phyloP scores from a whole-genome alignment of 2,329 filamentous ascomycete species.

The Claviceps maximensis region DNA sequence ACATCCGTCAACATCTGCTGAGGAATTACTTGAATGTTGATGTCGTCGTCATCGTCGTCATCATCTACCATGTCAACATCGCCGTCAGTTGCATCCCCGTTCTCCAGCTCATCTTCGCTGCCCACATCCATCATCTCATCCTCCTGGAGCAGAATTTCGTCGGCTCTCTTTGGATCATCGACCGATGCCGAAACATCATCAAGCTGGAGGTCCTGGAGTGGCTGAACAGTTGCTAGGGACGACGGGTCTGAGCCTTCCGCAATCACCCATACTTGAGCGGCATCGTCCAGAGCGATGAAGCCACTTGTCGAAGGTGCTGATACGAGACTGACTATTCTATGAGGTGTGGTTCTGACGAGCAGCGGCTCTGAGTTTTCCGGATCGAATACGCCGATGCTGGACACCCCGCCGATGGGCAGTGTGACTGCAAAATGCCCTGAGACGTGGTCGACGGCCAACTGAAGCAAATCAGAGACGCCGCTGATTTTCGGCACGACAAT shows the following conservation, averaged over 20 bases:
- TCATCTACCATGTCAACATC: slow-evolving; percentile 32
- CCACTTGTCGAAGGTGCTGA: slow-evolving; percentile 52
- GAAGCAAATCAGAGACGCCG: slow-evolving; percentile 34
- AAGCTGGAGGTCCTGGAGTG: slow-evolving; percentile 40
- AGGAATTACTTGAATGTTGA: slow-evolving; percentile 47
- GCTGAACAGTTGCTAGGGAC: slow-evolving; percentile 37
- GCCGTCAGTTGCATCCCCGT: slow-evolving; percentile 22
- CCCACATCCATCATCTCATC: slow-evolving; percentile 25
- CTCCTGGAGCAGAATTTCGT: slow-evolving; percentile 23
- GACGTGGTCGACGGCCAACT: slow-evolving; percentile 57
- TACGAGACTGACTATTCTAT: slow-evolving; percentile 52
- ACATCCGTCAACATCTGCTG: slow-evolving; percentile 56
- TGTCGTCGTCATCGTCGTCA: slow-evolving; percentile 20
- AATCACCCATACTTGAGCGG: slow-evolving; percentile 55
- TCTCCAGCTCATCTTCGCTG: slow-evolving; percentile 29
- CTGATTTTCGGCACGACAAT: slow-evolving; percentile 37
- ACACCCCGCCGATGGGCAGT: slow-evolving; percentile 32
- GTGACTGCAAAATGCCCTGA: slow-evolving; percentile 55
- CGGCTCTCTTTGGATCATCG: slow-evolving; percentile 13
- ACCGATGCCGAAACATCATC: slow-evolving; percentile 23
- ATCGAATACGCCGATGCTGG: slow-evolving; percentile 54
- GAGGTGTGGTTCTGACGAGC: slow-evolving; percentile 41
- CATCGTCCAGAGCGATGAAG: slow-evolving; percentile 64
- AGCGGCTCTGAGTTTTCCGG: slow-evolving; percentile 45
- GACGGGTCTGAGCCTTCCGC: slow-evolving; percentile 45